Evolutionary conservation across 169 alveolate species (phyloP), one percentile per base, ranked within the genome.

Genomic region (Plasmodium ovale): DNA sequence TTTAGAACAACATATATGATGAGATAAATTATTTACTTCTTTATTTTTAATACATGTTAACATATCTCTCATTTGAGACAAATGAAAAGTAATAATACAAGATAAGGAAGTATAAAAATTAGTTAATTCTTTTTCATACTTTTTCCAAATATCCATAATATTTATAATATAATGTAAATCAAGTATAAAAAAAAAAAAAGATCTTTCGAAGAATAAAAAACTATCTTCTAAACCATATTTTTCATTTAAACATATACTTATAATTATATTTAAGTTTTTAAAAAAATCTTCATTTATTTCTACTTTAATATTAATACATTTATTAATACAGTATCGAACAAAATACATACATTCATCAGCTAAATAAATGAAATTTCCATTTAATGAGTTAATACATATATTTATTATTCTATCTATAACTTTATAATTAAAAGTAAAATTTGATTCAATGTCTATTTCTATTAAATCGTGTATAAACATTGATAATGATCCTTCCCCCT

Each of bases 361-460:
- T 44, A 82, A 19, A 4, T n/a, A 23, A 16, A 67, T 27, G 49
- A 82, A 59, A 31, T 82, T 37, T 5, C 58, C 65, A 58, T 82
- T 82, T 37, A 82, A 42, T 3, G 90, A 82, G 12, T 82, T 49
- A 0, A 82, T 42, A 82, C 90, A 82, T 82, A 82, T 82, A 21
- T 64, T 53, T 39, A 82, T 25, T 5, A 82, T 47, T 39, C 90
- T 65, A 35, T 69, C 69, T 27, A 82, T 56, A 35, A 82, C 70
- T 54, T 49, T 65, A 56, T 82, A 82, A 37, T 39, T 64, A 69
- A 49, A 82, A 39, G 35, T 65, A 82, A 82, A 82, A 82, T 82
- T 82, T 0, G 90, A 82, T 54, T 82, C 90, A 10, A 82, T 82
- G 31, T 82, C 90, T 10, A 82, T 82, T 3, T 82, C 90, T 82